Conservation (phyloP, 2,329 filamentous ascomycete genomes). For the Colletotrichum musae region DNA sequence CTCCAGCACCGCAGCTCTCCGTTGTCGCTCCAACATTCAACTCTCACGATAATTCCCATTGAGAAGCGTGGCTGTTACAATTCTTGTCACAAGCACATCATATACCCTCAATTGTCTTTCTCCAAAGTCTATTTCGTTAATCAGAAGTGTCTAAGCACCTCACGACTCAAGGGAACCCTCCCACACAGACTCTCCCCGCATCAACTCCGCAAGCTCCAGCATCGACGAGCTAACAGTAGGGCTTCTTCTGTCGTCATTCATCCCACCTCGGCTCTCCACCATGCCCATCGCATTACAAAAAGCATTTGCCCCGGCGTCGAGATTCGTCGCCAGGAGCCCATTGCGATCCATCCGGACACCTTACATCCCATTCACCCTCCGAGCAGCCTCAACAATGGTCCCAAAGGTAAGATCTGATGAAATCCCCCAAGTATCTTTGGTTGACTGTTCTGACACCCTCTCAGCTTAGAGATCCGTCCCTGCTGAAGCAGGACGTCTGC, state of each 20-base stretch:
- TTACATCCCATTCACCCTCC: conserved; percentile 41
- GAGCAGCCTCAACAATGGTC: conserved; percentile 63
- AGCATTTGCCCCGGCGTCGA: conserved; percentile 36
- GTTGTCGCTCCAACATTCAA: conserved; percentile 30
- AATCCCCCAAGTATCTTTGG: conserved; percentile 7
- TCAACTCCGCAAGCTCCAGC: conserved; percentile 11
- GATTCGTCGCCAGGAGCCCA: conserved; percentile 32
- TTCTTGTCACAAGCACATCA: too few relatives aligned
- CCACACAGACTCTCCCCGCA: conserved; percentile 25
- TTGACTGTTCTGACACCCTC: conserved; percentile 10
- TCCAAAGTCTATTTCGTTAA: background rate
- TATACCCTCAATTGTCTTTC: background rate
- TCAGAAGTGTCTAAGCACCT: conserved; percentile 11
- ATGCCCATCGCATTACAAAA: conserved; percentile 39
- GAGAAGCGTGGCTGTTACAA: background rate
- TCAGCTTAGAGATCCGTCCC: conserved; percentile 82
- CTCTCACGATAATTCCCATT: conserved; percentile 18
- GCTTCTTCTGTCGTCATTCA: conserved; percentile 22
- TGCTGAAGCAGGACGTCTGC: conserved; percentile 85
- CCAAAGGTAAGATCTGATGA: conserved; percentile 55
- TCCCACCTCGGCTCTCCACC: conserved; percentile 17
- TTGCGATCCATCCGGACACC: conserved; percentile 24
- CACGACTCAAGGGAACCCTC: conserved; percentile 6
- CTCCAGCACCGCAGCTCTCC: conserved; percentile 14
- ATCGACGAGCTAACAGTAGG: conserved; percentile 4